Percentiles rank a stretch among this genome's conserved stretches.
Evolutionary conservation across 768 basidiomycete species (phyloP).

Genomic region (Leccinum subtestaceum): DNA sequence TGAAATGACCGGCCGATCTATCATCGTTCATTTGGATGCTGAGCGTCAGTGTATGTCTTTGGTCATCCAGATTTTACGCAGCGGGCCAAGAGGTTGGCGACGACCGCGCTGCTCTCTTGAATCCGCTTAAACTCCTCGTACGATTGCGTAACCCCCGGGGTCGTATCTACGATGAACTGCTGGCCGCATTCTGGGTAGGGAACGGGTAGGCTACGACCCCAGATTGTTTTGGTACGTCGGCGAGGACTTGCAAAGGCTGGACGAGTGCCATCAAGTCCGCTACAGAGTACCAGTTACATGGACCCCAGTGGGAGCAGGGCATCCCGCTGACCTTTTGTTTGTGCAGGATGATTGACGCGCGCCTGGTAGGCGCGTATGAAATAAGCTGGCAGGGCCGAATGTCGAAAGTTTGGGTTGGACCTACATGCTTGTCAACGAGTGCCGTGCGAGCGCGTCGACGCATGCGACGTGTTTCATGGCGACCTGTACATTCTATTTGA

Average conservation of each 20-base stretch:
- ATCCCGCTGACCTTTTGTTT: conserved; percentile 48
- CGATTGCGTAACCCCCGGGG: conserved; percentile 40
- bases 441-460: conserved; percentile 45
- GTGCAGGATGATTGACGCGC: conserved; percentile 45
- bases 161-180: conserved; percentile 42
- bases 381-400: too few relatives aligned
- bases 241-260: too few relatives aligned
- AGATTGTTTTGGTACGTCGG: too few relatives aligned
- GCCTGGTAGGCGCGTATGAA: conserved; percentile 46
- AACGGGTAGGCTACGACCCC: conserved; percentile 65
- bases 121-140: conserved; percentile 52
- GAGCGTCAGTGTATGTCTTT: conserved; percentile 3
- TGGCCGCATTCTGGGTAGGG: conserved; percentile 41
- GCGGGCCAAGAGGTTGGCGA: conserved; percentile 45
- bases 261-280: conserved; percentile 19
- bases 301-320: neutral
- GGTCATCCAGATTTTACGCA: conserved; percentile 53
- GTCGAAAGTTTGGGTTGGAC: too few relatives aligned
- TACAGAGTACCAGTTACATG: conserved; percentile 20
- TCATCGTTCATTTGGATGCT: neutral
- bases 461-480: conserved; percentile 49
- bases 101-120: conserved; percentile 23
- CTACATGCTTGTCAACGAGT: conserved; percentile 39
- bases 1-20: neutral
- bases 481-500: conserved; percentile 55